Evolutionary conservation across 257 asterid genomes (phyloP).

Genomic region (Nicotiana tomentosiformis): DNA sequence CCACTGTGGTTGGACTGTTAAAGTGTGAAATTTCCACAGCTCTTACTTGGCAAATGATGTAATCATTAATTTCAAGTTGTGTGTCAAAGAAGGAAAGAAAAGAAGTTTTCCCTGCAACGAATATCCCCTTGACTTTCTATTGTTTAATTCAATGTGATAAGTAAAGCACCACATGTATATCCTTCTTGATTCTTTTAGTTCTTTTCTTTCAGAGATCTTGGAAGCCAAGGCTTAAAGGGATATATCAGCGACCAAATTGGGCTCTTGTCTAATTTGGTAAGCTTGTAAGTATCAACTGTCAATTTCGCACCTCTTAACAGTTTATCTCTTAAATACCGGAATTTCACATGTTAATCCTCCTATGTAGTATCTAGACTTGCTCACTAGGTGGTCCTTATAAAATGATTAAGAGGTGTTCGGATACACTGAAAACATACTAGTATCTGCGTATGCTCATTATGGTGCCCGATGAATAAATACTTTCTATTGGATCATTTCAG

Average conservation of each 20-base stretch:
- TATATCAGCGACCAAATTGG: constrained; percentile 62
- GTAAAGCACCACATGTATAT: background rate
- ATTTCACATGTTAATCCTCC: background rate
- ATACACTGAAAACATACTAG: background rate
- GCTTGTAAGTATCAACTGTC: constrained; percentile 71
- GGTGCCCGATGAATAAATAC: background rate
- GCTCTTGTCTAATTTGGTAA: constrained; percentile 77
- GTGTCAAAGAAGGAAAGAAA: background rate
- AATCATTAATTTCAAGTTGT: background rate
- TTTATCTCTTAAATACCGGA: constrained; percentile 2
- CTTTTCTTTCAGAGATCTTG: constrained; percentile 69
- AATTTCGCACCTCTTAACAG: constrained; percentile 1
- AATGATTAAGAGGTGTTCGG: background rate
- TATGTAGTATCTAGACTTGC: background rate
- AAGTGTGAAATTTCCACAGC: background rate
- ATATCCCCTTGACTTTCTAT: background rate
- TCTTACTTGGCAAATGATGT: background rate
- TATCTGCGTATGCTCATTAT: background rate
- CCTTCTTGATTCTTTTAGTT: background rate
- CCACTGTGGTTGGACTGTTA: background rate
- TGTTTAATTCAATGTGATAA: background rate
- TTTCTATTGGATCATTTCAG: constrained; percentile 9
- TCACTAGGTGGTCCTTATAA: background rate
- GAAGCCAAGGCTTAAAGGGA: constrained; percentile 92
- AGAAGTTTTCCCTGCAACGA: background rate